These are phyloP conservation scores for Eucalyptus tenuipes DNA, from an alignment of 345 rosid species.

Conservation along the genomic window DNA sequence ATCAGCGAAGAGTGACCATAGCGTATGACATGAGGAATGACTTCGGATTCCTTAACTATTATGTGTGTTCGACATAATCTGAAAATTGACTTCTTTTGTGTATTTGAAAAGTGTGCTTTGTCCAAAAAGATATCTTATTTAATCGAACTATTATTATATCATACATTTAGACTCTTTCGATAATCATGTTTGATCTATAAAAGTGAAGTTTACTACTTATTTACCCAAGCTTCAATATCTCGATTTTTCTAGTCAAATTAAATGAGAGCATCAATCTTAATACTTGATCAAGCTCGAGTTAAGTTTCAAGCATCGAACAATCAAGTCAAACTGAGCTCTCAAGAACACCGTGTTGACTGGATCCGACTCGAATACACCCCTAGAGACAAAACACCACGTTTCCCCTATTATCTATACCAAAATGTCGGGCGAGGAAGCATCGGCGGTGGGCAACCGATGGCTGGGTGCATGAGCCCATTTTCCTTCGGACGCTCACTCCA, in stretches of 20 bases:
- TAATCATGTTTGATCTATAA: no score
- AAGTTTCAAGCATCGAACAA: neutral
- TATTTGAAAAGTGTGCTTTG: no score
- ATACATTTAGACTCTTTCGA: no score
- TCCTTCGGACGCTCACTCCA: neutral
- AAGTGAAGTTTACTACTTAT: no score
- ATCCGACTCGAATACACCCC: neutral
- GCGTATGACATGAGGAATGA: fast-evolving
- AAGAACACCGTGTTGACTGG: neutral
- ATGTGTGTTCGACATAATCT: no score
- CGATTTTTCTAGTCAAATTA: neutral
- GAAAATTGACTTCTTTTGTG: no score
- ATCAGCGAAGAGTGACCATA: no score
- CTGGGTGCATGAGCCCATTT: neutral
- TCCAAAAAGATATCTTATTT: no score
- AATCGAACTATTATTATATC: no score
- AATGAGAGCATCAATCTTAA: neutral
- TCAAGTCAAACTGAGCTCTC: fast-evolving
- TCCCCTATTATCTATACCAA: neutral
- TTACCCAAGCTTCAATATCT: neutral
- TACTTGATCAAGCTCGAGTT: fast-evolving
- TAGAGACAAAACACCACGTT: neutral
- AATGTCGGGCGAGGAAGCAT: neutral
- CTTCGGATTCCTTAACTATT: no score
- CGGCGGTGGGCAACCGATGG: neutral